Conservation (phyloP, 2,329 filamentous ascomycete species). For the Trichoderma sp. region DNA sequence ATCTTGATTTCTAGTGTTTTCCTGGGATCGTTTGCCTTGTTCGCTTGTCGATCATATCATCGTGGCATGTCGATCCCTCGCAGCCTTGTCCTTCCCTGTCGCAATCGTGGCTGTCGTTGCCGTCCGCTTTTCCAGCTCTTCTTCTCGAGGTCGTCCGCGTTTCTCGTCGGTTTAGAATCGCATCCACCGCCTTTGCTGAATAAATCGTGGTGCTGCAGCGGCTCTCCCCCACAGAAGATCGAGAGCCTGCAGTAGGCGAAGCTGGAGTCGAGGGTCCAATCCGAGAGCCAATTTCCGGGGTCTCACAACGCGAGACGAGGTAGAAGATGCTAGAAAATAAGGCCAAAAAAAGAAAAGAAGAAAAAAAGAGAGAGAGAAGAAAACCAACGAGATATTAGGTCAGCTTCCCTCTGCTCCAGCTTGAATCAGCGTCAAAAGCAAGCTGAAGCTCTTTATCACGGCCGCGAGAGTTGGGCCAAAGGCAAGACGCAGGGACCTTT, state of each 20-base stretch:
- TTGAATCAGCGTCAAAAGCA: background rate
- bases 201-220: background rate
- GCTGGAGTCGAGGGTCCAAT: background rate
- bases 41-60: constrained; percentile 14
- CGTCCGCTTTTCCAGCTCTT: background rate
- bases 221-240: background rate
- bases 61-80: constrained; percentile 8
- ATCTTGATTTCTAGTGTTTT: background rate
- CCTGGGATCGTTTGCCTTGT: background rate
- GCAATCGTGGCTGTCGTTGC: background rate
- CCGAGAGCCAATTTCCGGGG: background rate
- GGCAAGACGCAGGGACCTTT: background rate
- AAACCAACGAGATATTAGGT: background rate
- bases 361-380: background rate
- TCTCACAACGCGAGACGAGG: background rate
- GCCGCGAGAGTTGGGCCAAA: background rate
- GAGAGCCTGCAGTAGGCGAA: background rate
- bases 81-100: background rate
- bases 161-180: background rate
- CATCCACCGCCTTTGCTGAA: background rate
- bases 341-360: background rate
- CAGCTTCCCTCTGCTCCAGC: background rate
- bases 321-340: background rate
- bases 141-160: background rate
- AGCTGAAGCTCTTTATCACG: background rate